Conservation (phyloP, 23 red algal genomes). For the Chondrus crispus region DNA sequence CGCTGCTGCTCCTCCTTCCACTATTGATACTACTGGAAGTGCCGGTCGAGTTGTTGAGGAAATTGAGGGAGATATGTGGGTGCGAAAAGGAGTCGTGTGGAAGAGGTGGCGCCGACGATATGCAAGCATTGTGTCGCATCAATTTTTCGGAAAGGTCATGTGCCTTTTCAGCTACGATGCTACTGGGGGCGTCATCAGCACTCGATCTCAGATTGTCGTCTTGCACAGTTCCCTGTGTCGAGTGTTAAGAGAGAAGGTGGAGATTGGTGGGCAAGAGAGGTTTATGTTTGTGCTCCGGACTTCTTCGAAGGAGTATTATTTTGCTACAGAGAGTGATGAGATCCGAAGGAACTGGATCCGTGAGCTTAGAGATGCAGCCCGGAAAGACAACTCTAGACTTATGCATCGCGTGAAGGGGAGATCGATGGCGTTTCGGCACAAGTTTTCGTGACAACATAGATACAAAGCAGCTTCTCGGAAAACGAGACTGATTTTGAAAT, state of each 20-base stretch:
- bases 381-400: slow-evolving; percentile 16
- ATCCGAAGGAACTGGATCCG: slow-evolving; percentile 44
- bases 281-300: slow-evolving; percentile 66
- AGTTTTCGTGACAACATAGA: background rate
- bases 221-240: slow-evolving; percentile 44
- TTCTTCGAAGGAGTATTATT: slow-evolving; percentile 53
- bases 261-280: slow-evolving; percentile 42
- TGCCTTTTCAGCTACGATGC: slow-evolving; percentile 70
- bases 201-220: slow-evolving; percentile 53
- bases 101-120: slow-evolving; percentile 63
- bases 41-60: slow-evolving; percentile 58
- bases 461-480: background rate
- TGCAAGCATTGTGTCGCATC: slow-evolving; percentile 66
- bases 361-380: slow-evolving; percentile 45
- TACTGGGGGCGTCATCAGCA: slow-evolving; percentile 44
- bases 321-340: slow-evolving; percentile 53
- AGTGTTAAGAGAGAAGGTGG: slow-evolving; percentile 34
- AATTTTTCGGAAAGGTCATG: slow-evolving; percentile 59
- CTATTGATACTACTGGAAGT: slow-evolving; percentile 59
- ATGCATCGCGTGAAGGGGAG: background rate
- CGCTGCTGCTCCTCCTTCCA: slow-evolving; percentile 13
- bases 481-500: background rate
- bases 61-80: slow-evolving; percentile 76
- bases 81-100: slow-evolving; percentile 62
- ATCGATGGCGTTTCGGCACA: slow-evolving; percentile 44